phyloP scores from a whole-genome alignment of 2,329 filamentous ascomycete genomes.

The Aciculosporium take region DNA sequence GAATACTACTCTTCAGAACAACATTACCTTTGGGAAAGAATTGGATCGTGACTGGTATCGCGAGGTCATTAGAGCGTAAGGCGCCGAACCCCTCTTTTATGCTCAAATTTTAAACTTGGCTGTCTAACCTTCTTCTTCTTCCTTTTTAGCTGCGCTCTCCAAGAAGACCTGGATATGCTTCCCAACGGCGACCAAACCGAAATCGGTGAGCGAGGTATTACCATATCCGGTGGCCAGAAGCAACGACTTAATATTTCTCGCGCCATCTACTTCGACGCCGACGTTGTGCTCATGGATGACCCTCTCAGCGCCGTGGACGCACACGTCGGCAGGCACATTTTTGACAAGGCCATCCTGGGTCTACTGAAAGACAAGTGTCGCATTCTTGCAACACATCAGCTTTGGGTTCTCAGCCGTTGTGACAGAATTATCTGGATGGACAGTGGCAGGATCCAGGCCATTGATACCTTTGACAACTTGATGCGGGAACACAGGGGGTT shows the following conservation, averaged over 20 bases:
- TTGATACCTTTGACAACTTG: slow-evolving; percentile 81
- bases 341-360: slow-evolving; percentile 87
- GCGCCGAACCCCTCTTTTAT: slow-evolving; percentile 11
- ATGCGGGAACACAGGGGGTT: slow-evolving; percentile 70
- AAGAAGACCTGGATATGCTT: slow-evolving; percentile 83
- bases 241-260: slow-evolving; percentile 89
- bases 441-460: slow-evolving; percentile 63
- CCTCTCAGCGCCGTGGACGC: slow-evolving; percentile 56
- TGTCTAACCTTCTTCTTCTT: neutral
- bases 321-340: slow-evolving; percentile 61
- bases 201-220: slow-evolving; percentile 91
- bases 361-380: slow-evolving; percentile 79
- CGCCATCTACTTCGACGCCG: slow-evolving; percentile 55
- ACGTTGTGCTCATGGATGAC: slow-evolving; percentile 56
- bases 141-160: slow-evolving; percentile 54
- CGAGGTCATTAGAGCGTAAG: slow-evolving; percentile 61
- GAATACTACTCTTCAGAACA: slow-evolving; percentile 73
- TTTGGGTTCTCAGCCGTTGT: slow-evolving; percentile 81
- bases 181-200: slow-evolving; percentile 79
- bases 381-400: slow-evolving; percentile 84
- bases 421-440: slow-evolving; percentile 93
- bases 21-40: slow-evolving; percentile 79
- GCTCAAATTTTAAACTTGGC: neutral
- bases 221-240: slow-evolving; percentile 88
- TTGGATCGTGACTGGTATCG: slow-evolving; percentile 68